These are phyloP conservation scores for Xanthoconium purpureum DNA, from an alignment of 768 basidiomycete species.

Conservation along the genomic window DNA sequence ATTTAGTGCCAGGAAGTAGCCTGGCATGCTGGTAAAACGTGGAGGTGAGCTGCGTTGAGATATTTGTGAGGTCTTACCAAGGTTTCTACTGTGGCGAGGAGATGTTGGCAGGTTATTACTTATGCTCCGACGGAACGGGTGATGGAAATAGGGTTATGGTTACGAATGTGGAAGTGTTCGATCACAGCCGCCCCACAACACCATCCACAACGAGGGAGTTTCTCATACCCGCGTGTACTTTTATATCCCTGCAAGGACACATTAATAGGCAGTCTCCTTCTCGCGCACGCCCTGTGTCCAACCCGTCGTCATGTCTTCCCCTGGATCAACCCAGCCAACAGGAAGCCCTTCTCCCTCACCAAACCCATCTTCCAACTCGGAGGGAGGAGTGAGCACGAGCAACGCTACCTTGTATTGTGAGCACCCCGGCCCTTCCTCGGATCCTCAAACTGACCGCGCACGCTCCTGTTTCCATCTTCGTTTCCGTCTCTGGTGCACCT, in stretches of 20 bases:
- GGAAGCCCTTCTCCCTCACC: neutral
- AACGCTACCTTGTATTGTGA: constrained; percentile 32
- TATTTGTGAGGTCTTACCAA: too few relatives aligned
- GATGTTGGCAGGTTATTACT: too few relatives aligned
- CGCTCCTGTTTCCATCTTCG: neutral
- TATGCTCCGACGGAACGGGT: neutral
- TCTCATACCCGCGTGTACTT: neutral
- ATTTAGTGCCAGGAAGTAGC: too few relatives aligned
- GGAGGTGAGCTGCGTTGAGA: too few relatives aligned
- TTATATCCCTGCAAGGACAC: neutral
- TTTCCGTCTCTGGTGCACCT: neutral
- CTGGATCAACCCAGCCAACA: neutral
- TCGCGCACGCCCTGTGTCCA: neutral
- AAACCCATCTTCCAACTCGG: neutral
- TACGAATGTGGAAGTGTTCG: neutral
- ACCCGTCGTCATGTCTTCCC: constrained; percentile 12
- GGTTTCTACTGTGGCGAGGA: too few relatives aligned
- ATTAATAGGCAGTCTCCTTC: constrained; percentile 17
- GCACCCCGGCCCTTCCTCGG: constrained; percentile 3
- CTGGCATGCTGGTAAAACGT: too few relatives aligned
- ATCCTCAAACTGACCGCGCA: constrained; percentile 22
- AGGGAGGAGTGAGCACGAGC: neutral
- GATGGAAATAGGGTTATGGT: neutral
- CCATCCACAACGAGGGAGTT: neutral
- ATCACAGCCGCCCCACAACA: neutral